Conservation (phyloP, 2,329 filamentous ascomycete species). For the Trichothecium roseum region DNA sequence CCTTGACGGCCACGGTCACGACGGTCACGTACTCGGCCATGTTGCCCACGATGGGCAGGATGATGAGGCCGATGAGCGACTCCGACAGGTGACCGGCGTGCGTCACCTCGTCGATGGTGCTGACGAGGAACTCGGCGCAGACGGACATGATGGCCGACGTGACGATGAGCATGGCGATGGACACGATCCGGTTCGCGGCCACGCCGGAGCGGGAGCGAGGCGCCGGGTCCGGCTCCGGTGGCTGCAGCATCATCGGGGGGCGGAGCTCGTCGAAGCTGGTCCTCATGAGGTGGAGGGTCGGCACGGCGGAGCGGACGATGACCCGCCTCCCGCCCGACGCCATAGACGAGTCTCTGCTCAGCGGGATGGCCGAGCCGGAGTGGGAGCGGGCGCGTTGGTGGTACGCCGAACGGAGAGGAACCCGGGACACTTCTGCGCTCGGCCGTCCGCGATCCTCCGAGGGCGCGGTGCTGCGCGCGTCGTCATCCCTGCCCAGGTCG, state of each 20-base stretch:
- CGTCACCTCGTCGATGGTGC: slow-evolving; percentile 46
- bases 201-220: not conserved
- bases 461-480: not conserved
- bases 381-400: not conserved
- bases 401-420: not conserved
- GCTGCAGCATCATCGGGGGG: not conserved
- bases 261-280: not conserved
- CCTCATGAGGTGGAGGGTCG: slow-evolving; percentile 9
- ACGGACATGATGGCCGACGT: slow-evolving; percentile 47
- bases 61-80: slow-evolving; percentile 49
- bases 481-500: not conserved
- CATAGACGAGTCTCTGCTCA: slow-evolving; percentile 3
- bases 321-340: not conserved
- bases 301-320: slow-evolving; percentile 9
- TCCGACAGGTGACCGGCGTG: slow-evolving; percentile 35
- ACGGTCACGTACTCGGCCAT: slow-evolving; percentile 46
- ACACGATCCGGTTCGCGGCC: slow-evolving; percentile 19
- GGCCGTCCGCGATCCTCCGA: not conserved
- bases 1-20: slow-evolving; percentile 42
- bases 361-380: no score
- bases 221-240: not conserved
- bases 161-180: slow-evolving; percentile 39
- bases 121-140: slow-evolving; percentile 52
- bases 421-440: not conserved
- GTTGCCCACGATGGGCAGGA: slow-evolving; percentile 28